Base-by-base conservation (phyloP, 257 asterid genomes). In the Lithospermum erythrorhizon region DNA sequence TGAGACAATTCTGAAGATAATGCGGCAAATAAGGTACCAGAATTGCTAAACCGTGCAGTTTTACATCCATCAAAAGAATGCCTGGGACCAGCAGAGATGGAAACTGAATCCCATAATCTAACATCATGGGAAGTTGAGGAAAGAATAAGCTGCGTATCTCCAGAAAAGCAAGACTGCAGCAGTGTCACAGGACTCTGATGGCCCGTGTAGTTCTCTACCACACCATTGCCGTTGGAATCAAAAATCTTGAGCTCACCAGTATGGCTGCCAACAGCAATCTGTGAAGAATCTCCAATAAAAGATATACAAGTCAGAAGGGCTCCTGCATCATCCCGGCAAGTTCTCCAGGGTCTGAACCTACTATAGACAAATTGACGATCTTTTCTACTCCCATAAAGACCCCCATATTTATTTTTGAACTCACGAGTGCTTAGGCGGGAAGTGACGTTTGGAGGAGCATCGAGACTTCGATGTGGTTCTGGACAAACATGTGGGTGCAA, bases 301-400 rank as follows among this genome's bases (percentile, higher is more conserved):
- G 96, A 59, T 65, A 84, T 69, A 70, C 97, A 93, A 9, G 97
- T 93, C 59, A 84, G 70, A 37, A 84, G 85, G 58, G 84, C 72
- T 77, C 81, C 76, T 21, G 65, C 65, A 57, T 86, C 97, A 67
- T 89, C 96, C 57, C 97, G 81, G 76, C 97, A 93, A 65, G 88
- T 89, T 72, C 99, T 69, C 97, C 99, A 93, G 6, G 99, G 99
- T 72, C 99, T 79, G 76, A 93, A 89, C 69, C 99, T 80, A 72
- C 96, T 83, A 58, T 86, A 93, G 27, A 89, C 95, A 47, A 89
- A 89, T 59, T 93, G 99, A 14, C 96, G 87, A 72, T 93, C 99
- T 81, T 82, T 93, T 55, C 96, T 95, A 65, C 81, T 76, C 59
- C 97, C 96, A 45, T 89, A 94, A 35, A 77, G 77, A 41, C 97